phyloP scores from a whole-genome alignment of 345 rosid genomes.

The Gossypium thurberi region DNA sequence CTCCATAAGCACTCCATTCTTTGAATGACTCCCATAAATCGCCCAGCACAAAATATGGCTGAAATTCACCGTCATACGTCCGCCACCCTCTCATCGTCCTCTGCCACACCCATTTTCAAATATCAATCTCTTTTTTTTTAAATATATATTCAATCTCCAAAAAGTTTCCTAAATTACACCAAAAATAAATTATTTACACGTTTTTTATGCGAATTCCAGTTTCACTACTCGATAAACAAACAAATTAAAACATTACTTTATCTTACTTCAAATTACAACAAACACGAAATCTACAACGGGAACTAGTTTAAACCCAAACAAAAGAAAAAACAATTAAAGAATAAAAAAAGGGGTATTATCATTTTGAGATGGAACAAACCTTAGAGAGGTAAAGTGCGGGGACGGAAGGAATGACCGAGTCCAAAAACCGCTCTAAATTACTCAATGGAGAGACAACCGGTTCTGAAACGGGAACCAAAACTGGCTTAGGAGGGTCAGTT shows the following conservation, averaged over 20 bases:
- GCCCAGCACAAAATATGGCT: slow-evolving; percentile 50
- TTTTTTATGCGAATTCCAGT: neutral
- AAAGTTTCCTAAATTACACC: neutral
- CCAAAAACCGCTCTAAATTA: slow-evolving; percentile 47
- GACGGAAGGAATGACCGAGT: slow-evolving; percentile 46
- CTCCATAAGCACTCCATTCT: slow-evolving; percentile 89
- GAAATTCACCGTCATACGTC: slow-evolving; percentile 32
- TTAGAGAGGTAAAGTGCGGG: slow-evolving; percentile 40
- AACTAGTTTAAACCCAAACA: too few species aligned
- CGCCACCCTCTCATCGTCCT: slow-evolving; percentile 29
- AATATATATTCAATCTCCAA: neutral
- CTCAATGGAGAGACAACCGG: slow-evolving; percentile 23
- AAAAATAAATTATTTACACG: neutral
- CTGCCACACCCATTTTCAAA: slow-evolving; percentile 20
- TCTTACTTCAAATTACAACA: neutral
- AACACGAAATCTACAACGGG: too few species aligned
- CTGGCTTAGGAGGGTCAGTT: slow-evolving; percentile 17
- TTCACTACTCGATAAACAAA: neutral
- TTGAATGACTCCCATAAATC: slow-evolving; percentile 79
- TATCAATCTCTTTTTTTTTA: neutral
- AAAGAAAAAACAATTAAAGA: too few species aligned
- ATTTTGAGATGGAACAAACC: slow-evolving; percentile 27
- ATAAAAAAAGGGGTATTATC: neutral
- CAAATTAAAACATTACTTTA: neutral
- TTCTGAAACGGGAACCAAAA: slow-evolving; percentile 18